Percentiles rank a stretch among this genome's conserved stretches.
Conservation (phyloP, 1,139 yeast genomes). For the Yamadazyma atlantica region DNA sequence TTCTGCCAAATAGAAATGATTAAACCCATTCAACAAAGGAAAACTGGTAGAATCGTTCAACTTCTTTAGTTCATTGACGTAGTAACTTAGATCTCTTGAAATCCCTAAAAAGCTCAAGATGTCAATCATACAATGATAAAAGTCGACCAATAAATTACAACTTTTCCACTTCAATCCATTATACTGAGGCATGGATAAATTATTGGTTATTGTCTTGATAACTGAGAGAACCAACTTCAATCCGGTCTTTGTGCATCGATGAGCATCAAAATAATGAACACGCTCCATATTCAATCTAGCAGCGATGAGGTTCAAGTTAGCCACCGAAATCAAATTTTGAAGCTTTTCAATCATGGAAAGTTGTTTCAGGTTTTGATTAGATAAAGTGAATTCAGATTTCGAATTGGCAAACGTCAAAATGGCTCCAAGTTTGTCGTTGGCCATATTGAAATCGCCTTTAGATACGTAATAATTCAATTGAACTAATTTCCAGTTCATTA, state of each 20-base stretch:
- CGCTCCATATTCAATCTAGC: slow-evolving; percentile 20
- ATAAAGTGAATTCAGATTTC: slow-evolving; percentile 29
- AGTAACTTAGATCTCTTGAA: slow-evolving; percentile 53
- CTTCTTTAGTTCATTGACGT: slow-evolving; percentile 45
- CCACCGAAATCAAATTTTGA: slow-evolving; percentile 32
- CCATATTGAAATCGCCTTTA: slow-evolving; percentile 16
- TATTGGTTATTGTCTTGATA: slow-evolving; percentile 30
- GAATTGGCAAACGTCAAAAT: slow-evolving; percentile 24
- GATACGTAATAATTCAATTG: slow-evolving; percentile 29
- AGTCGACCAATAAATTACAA: slow-evolving; percentile 27
- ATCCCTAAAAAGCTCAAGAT: slow-evolving; percentile 48
- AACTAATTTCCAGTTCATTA: slow-evolving; percentile 28
- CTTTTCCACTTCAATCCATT: slow-evolving; percentile 37
- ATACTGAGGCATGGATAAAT: slow-evolving; percentile 19
- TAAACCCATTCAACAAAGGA: slow-evolving; percentile 29
- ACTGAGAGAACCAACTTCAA: slow-evolving; percentile 44
- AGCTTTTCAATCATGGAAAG: slow-evolving; percentile 27
- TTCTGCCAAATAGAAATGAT: slow-evolving; percentile 20
- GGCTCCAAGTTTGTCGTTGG: slow-evolving; percentile 23
- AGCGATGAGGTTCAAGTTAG: slow-evolving; percentile 33
- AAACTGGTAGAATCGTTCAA: slow-evolving; percentile 27
- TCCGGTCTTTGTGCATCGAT: slow-evolving; percentile 33
- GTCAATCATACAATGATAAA: slow-evolving; percentile 37
- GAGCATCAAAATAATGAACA: slow-evolving; percentile 23
- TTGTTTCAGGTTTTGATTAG: slow-evolving; percentile 10